Evolutionary conservation across 1,284 basidiomycete genomes (phyloP), one percentile per base, ranked within the genome.

Genomic region (Melampsora larici-populina): DNA sequence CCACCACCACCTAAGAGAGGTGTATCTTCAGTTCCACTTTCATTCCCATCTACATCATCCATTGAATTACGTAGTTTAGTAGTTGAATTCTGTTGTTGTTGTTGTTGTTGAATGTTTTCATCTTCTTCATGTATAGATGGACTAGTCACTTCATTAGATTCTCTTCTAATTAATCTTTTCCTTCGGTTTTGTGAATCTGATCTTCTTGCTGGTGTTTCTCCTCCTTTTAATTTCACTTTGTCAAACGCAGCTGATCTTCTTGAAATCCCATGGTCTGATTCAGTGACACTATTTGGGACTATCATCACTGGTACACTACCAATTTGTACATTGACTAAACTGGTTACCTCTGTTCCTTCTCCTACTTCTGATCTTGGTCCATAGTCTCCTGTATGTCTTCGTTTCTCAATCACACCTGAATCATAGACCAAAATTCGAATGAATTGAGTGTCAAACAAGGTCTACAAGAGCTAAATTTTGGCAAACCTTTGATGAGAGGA

Each of bases 361-460:
- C 76, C 76, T n/a, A 21, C 7, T 29, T 78, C 76, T 13, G 76
- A 78, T 36, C 62, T 58, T 7, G 49, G 48, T 31, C 63, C 24
- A 3, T 46, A 65, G 29, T 70, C 74, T 9, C 48, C 67, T 36
- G 48, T 49, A 8, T 70, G 60, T 26, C 76, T 67, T 55, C 76
- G 58, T 60, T 71, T 78, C 49, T 78, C 76, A 65, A 78, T 78
- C 46, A 78, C 76, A 29, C 76, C 76, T 78, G 13, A 55, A 67
- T 17, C 40, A 68, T 18, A 40, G 11, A 64, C 3, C 9, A 55
- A 71, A 15, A 43, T 46, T 21, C 36, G 43, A 31, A 49, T 5
- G 2, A 5, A 66, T 24, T 24, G 26, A 68, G 65, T 24, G 26
- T 15, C 65, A 33, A 26, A 36, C 9, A 26, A 26, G 18, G 33